phyloP scores from a whole-genome alignment of 2,329 filamentous ascomycete genomes.

The Neocucurbitaria cava region DNA sequence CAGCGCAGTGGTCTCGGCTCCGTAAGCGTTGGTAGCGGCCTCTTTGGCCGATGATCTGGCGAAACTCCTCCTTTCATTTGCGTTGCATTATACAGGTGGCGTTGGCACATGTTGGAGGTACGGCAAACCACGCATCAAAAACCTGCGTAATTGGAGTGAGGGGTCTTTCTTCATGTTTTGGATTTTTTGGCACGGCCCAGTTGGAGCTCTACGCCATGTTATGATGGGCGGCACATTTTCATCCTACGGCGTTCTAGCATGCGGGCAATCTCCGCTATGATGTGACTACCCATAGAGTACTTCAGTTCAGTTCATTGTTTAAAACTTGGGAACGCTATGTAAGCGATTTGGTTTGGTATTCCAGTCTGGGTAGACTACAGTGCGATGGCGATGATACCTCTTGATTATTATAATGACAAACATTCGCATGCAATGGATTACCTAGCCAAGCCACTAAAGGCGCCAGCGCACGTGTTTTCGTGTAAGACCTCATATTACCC shows the following conservation, averaged over 20 bases:
- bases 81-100: not conserved
- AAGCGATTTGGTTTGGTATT: not conserved
- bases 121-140: not conserved
- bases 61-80: not conserved
- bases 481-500: not conserved
- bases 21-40: constrained; percentile 40
- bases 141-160: not conserved
- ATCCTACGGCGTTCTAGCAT: constrained; percentile 16
- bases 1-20: constrained; percentile 41
- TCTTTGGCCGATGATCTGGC: constrained; percentile 39
- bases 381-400: constrained; percentile 2
- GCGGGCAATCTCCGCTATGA: constrained; percentile 6
- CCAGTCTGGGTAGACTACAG: not conserved
- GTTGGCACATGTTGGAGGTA: constrained; percentile 2
- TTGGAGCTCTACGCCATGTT: constrained; percentile 2
- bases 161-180: not conserved
- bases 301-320: not conserved
- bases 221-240: constrained; percentile 16
- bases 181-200: not conserved
- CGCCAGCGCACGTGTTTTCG: not conserved
- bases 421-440: no score
- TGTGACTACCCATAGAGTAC: not conserved
- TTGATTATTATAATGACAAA: no score
- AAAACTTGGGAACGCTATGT: not conserved
- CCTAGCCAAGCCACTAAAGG: not conserved